Evolutionary conservation across 2,329 filamentous ascomycete genomes (phyloP), one percentile per base, ranked within the genome.

Genomic region (Exophiala dermatitidis): DNA sequence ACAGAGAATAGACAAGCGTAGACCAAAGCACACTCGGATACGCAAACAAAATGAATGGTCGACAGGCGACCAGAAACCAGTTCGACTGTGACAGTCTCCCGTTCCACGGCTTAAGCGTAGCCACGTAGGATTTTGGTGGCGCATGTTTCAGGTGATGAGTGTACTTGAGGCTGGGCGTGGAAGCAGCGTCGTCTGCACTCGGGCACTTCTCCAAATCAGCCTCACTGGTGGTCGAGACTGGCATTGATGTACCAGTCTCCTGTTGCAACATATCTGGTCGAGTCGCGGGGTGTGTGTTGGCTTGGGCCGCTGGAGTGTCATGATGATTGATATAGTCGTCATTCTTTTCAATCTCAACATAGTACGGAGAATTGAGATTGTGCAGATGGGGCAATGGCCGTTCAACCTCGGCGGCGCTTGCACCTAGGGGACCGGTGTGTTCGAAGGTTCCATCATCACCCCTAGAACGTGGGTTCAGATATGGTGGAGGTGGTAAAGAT

Each of bases 1-100:
- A 93, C 62, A 93, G 84, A 0, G 90, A 76, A 67, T 97, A 97
- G 3, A 95, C 82, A 0, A 86, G 75, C 0, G 89, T 75, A 4
- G 88, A 91, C 91, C 90, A 97, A 5, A 96, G 78, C 1, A 97
- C 86, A 0, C 87, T 81, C 0, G 93, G 93, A 65, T 97, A 96
- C 1, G 85, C 81, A 63, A 85, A 95, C 1, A 97, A 78, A 44
- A 96, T 82, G 57, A 97, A 88, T 0, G 91, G 93, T 1, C 91
- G 80, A 3, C 85, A 41, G 51, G 86, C 84, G 12, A 88, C 88
- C 56, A 83, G 85, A 66, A 85, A 69, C 90, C 90, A 97, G 6
- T 76, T 85, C 64, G 95, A 89, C 9, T 82, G 75, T 46, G 81
- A 80, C 7, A 97, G 79, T 8, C 89, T 82, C 1, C 91, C 90